A percentile compares a stretch with the other conserved stretches of the same genome.
Evolutionary conservation across 371 early-diverging fungal species (phyloP).

Genomic region (Dentiscutata heterogama): DNA sequence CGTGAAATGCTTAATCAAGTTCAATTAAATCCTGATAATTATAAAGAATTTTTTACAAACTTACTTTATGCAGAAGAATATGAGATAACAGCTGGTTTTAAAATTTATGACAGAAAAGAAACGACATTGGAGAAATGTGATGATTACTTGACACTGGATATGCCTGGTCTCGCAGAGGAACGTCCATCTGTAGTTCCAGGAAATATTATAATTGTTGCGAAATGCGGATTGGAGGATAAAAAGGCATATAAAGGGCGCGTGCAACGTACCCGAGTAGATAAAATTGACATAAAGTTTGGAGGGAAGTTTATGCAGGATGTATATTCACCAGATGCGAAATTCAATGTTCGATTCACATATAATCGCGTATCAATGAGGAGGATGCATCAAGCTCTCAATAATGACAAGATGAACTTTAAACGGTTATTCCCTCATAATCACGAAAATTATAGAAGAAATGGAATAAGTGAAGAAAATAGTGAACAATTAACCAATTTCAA

Average conservation of each 20-base stretch:
- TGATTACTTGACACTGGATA: not conserved
- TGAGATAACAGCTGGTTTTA: not conserved
- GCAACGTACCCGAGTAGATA: not conserved
- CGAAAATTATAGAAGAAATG: not conserved
- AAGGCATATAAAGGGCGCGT: not conserved
- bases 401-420: not conserved
- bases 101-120: not conserved
- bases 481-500: not conserved
- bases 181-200: not conserved
- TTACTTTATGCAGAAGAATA: constrained; percentile 4
- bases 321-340: not conserved
- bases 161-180: not conserved
- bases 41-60: not conserved
- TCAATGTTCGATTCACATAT: constrained; percentile 3
- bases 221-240: not conserved
- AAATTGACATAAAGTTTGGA: not conserved
- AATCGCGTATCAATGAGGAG: constrained; percentile 4
- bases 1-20: not conserved
- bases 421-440: not conserved
- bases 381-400: not conserved
- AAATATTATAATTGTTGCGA: not conserved
- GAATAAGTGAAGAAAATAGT: not conserved
- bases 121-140: not conserved
- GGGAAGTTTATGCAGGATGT: not conserved
- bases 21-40: not conserved